Evolutionary conservation across 1,139 yeast species (phyloP), one percentile per base, ranked within the genome.

Genomic region (Taphrina betulina): DNA sequence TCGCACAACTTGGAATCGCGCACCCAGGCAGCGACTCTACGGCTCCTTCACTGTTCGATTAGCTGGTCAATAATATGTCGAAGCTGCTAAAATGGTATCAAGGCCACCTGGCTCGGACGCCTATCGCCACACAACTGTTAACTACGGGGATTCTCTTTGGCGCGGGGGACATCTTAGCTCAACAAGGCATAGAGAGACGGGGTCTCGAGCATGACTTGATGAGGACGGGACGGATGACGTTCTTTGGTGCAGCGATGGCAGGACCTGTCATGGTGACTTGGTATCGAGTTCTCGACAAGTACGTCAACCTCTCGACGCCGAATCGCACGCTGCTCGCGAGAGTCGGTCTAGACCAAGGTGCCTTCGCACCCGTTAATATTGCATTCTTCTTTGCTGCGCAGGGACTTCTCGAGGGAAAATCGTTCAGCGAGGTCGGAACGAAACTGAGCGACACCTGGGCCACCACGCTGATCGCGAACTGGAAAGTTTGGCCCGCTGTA

Each of bases 401-500:
- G 83, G 77, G 90, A 0, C 48, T 80, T 1, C 69, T 89, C 72
- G 94, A 86, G 66, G 76, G 77, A 17, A 69, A 72, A 44, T 58
- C 69, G 0, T 51, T 68, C 1, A 66, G 67, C 5, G 75, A 72
- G 24, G 63, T 70, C 48, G 58, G 61, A 40, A 60, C 62, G 17
- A 60, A 60, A 19, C 53, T 62, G 24, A 20, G 19, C 16, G 38
- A 46, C 17, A 57, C 58, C 37, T 61, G 61, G 60, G 57, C 42
- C 20, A 45, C 59, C 10, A 60, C 63, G 5, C 57, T 61, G 60
- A 51, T 59, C 12, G 61, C 53, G 31, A 88, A 87, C 67, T 89
- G 95, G 95, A 63, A 75, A 50, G 85, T 88, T 5, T 89, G 96
- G 96, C 96, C 96, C 0, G 72, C 79, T 0, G 83, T 89, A 64